Evolutionary conservation across 192 early-diverging fungal genomes (phyloP).

Genomic region (Mortierella hygrophila): DNA sequence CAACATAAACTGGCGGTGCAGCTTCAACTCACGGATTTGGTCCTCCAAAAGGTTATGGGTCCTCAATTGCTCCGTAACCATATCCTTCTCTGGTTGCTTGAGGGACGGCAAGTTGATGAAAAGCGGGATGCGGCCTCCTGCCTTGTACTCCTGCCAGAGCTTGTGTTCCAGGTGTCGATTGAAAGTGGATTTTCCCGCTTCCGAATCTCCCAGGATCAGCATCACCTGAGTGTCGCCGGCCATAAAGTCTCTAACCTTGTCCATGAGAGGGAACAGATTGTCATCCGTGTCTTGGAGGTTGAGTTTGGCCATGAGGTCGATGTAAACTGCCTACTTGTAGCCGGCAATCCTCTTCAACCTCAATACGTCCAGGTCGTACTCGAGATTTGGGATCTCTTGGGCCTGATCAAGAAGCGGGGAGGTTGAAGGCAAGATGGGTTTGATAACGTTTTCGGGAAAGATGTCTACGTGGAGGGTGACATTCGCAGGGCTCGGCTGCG

Average conservation of each 20-base stretch:
- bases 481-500: no score
- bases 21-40: not conserved
- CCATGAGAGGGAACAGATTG: not conserved
- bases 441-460: no score
- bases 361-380: not conserved
- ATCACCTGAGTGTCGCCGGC: slow-evolving; percentile 12
- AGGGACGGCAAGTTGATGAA: slow-evolving; percentile 7
- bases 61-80: not conserved
- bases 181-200: slow-evolving; percentile 16
- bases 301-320: not conserved
- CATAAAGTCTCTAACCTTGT: not conserved
- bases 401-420: no score
- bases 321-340: not conserved
- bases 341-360: not conserved
- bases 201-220: not conserved
- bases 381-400: not conserved
- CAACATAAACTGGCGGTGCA: not conserved
- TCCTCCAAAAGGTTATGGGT: not conserved
- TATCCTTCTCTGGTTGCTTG: not conserved
- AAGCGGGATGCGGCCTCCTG: not conserved
- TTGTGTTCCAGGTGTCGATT: slow-evolving; percentile 6
- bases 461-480: no score
- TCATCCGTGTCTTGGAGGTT: not conserved
- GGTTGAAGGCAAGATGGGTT: no score
- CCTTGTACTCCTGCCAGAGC: not conserved